Evolutionary conservation across 352 stramenopile genomes (phyloP), one percentile per base, ranked within the genome.

Genomic region (Phytophthora constricta): DNA sequence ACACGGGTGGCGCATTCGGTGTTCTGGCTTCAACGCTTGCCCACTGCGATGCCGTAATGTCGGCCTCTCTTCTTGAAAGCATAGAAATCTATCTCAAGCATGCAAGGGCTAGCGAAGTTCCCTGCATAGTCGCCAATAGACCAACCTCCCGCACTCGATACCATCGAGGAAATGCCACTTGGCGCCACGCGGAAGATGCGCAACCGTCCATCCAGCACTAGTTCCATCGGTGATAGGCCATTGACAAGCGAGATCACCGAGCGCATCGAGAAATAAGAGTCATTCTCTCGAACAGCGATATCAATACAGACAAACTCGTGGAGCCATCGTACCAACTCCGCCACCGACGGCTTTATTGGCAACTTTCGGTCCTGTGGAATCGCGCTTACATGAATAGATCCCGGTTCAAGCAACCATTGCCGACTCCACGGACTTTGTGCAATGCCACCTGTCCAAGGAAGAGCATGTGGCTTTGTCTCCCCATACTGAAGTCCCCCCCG

Each of bases 151-250:
- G 45, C 27, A 34, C 19, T 28, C 17, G 37, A 62, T 42, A 42
- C 55, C 58, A 53, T 76, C 13, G 61, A 70, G 23, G 65, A 61
- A 13, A 70, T 28, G n/a, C 70, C 74, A 31, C 71, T 62, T 0
- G 70, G 73, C 19, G 74, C 68, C 33, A 58, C 61, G 9, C 58
- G 64, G 43, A 78, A 81, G 37, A 76, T 56, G n/a, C 69, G 73
- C 27, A 66, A 46, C 1, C 39, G 48, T 27, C 62, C 65, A 43
- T 81, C 73, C 31, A 78, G 39, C 5, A 71, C 31, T n/a, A 79
- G 54, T n/a, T 69, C 45, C 46, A 56, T 62, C 2, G 52, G 37
- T n/a, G 53, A 23, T 3, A 39, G 8, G 19, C 51, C 48, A 10
- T 5, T 22, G 26, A 34, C 19, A 14, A 47, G 19, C 5, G 42